Evolutionary conservation across 192 early-diverging fungal species (phyloP).

Genomic region (Gryganskiella cystojenkinii): DNA sequence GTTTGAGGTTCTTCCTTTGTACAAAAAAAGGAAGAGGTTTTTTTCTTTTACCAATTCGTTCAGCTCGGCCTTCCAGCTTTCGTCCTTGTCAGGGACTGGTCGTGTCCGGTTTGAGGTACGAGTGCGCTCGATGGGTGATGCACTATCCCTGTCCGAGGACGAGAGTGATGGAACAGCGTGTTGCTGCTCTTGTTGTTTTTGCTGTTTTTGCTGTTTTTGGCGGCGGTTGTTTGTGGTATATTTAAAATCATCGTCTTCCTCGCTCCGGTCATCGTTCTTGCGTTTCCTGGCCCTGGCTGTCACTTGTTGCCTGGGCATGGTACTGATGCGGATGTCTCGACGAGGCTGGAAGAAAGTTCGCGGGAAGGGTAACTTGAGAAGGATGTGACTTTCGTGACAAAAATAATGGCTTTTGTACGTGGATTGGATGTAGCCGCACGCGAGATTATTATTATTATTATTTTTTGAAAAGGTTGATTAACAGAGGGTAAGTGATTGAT

Average conservation of each 20-base stretch:
- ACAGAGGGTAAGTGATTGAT: too few species aligned
- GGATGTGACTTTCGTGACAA: too few species aligned
- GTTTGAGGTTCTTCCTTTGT: neutral
- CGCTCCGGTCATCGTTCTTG: conserved; percentile 33
- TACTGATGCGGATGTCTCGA: neutral
- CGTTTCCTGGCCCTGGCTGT: conserved; percentile 23
- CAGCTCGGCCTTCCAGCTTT: conserved; percentile 30
- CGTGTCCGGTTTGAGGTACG: neutral
- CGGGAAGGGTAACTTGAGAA: too few species aligned
- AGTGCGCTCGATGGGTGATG: conserved; percentile 11
- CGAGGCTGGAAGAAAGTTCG: too few species aligned
- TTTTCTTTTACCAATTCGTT: conserved; percentile 19
- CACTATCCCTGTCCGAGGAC: conserved; percentile 25
- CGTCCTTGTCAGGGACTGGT: conserved; percentile 1
- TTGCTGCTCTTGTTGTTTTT: conserved; percentile 3
- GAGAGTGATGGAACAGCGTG: conserved; percentile 34
- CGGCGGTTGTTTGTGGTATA: conserved; percentile 17
- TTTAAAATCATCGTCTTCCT: conserved; percentile 32
- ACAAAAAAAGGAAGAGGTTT: neutral
- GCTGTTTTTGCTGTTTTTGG: neutral
- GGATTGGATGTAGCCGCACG: too few species aligned
- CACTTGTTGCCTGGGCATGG: neutral
- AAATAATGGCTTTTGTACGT: too few species aligned
- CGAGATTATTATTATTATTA: too few species aligned
- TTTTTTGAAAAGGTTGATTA: too few species aligned